These are phyloP conservation scores for Rhododendron vialii DNA, from an alignment of 148 eudicot genomes.

Conservation along the genomic window DNA sequence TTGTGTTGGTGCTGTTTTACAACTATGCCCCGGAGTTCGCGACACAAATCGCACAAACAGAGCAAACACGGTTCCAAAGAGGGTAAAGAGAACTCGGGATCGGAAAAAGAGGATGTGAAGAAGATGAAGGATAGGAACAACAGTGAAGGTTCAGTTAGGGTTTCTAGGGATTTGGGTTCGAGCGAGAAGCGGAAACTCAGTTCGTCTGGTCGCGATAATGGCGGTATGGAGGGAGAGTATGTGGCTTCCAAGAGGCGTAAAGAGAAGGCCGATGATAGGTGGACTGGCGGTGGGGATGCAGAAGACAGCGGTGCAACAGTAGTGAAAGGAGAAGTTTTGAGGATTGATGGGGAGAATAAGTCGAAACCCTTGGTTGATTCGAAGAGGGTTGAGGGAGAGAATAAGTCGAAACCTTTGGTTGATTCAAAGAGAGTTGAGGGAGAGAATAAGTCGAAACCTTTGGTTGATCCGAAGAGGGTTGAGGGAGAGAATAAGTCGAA, in stretches of 20 bases:
- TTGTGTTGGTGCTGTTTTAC: background rate
- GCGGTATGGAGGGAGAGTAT: slow-evolving; percentile 41
- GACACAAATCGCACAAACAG: slow-evolving; percentile 73
- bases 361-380: slow-evolving; percentile 39
- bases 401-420: slow-evolving; percentile 23
- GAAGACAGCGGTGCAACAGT: slow-evolving; percentile 19
- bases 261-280: slow-evolving; percentile 74
- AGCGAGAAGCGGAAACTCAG: slow-evolving; percentile 64
- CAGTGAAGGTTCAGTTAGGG: slow-evolving; percentile 48
- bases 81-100: slow-evolving; percentile 59
- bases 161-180: slow-evolving; percentile 44
- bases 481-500: no score
- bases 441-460: slow-evolving; percentile 22
- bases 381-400: slow-evolving; percentile 31
- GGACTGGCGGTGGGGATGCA: slow-evolving; percentile 48
- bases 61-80: slow-evolving; percentile 74
- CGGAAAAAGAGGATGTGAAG: slow-evolving; percentile 57
- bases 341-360: slow-evolving; percentile 18
- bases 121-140: slow-evolving; percentile 51
- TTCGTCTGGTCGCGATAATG: slow-evolving; percentile 36
- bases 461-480: slow-evolving; percentile 43
- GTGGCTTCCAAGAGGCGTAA: slow-evolving; percentile 59
- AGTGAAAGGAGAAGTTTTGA: slow-evolving; percentile 31
- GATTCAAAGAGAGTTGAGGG: slow-evolving; percentile 41
- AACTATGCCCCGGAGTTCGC: slow-evolving; percentile 85